Evolutionary conservation across 2,329 filamentous ascomycete species (phyloP).

Genomic region (Rasamsonia emersonii): DNA sequence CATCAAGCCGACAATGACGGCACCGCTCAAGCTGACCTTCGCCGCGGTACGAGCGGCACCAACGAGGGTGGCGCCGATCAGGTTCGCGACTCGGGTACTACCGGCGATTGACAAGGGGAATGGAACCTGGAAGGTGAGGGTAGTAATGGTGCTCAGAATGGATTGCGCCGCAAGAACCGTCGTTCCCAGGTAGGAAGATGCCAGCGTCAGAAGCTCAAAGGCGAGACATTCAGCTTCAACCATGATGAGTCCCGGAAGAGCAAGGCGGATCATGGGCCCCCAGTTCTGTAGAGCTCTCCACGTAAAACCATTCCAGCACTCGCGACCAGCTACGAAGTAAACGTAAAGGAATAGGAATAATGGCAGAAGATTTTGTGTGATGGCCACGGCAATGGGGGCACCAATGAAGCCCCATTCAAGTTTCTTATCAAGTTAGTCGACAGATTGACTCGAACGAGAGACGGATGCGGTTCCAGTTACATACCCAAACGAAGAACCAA

Average conservation of each 20-base stretch:
- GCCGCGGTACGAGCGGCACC: conserved; percentile 71
- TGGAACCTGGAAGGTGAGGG: conserved; percentile 80
- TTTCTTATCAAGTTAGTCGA: conserved; percentile 26
- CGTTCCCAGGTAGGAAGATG: conserved; percentile 68
- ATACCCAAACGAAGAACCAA: conserved; percentile 68
- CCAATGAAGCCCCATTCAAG: conserved; percentile 64
- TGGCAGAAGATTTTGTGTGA: conserved; percentile 68
- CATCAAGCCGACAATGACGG: conserved; percentile 63
- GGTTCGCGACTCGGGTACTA: conserved; percentile 80
- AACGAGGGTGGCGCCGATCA: conserved; percentile 79
- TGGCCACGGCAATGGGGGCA: conserved; percentile 66
- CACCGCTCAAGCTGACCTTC: conserved; percentile 63
- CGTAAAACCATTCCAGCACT: conserved; percentile 79
- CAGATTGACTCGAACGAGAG: background rate
- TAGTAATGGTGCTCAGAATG: conserved; percentile 67
- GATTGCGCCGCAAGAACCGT: conserved; percentile 80
- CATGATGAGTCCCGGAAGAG: conserved; percentile 85
- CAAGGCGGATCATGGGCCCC: conserved; percentile 77
- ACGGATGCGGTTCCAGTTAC: conserved; percentile 10
- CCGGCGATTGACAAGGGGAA: conserved; percentile 86
- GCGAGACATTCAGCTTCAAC: conserved; percentile 88
- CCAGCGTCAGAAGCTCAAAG: conserved; percentile 85
- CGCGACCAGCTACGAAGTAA: conserved; percentile 58
- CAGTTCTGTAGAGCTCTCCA: conserved; percentile 62
- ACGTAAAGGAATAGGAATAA: conserved; percentile 67